Evolutionary conservation across 2,329 filamentous ascomycete species (phyloP).

Genomic region (Arthrinium puccinioides): DNA sequence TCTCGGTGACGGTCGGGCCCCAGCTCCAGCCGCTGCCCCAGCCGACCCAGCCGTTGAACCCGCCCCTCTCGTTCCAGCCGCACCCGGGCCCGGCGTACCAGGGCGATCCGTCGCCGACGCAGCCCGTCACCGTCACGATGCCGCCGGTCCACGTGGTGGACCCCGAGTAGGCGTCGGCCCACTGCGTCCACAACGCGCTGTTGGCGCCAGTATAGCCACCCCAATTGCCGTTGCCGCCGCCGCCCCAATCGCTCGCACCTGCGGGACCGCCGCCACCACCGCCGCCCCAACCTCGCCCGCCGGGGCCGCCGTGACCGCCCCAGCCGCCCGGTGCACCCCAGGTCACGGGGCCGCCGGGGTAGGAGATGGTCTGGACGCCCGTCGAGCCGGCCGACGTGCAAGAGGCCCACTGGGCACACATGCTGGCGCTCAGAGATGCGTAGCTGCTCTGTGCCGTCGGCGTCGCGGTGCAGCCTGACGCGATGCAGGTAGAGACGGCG

Average conservation of each 20-base stretch:
- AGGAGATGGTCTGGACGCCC: conserved; percentile 31
- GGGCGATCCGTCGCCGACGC: conserved; percentile 30
- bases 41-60: conserved; percentile 30
- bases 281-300: conserved; percentile 4
- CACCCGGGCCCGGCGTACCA: conserved; percentile 31
- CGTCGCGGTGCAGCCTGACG: conserved; percentile 16
- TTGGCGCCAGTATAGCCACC: conserved; percentile 6
- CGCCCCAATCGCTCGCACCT: conserved; percentile 7
- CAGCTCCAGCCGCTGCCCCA: conserved; percentile 34
- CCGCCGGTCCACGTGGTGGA: conserved; percentile 28
- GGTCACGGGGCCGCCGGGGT: conserved; percentile 24
- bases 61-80: conserved; percentile 26
- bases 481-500: conserved; percentile 20
- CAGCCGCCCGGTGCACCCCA: conserved; percentile 25
- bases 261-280: conserved; percentile 3
- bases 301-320: conserved; percentile 12
- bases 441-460: conserved; percentile 20
- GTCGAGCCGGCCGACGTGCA: conserved; percentile 31
- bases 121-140: conserved; percentile 33
- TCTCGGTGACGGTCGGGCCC: conserved; percentile 25
- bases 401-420: conserved; percentile 31
- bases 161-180: conserved; percentile 19
- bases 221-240: conserved; percentile 5
- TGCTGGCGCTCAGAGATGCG: conserved; percentile 29
- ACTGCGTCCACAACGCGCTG: conserved; percentile 20